These are phyloP conservation scores for Puccinia sorghi DNA, from an alignment of 1,284 basidiomycete species.

Conservation along the genomic window DNA sequence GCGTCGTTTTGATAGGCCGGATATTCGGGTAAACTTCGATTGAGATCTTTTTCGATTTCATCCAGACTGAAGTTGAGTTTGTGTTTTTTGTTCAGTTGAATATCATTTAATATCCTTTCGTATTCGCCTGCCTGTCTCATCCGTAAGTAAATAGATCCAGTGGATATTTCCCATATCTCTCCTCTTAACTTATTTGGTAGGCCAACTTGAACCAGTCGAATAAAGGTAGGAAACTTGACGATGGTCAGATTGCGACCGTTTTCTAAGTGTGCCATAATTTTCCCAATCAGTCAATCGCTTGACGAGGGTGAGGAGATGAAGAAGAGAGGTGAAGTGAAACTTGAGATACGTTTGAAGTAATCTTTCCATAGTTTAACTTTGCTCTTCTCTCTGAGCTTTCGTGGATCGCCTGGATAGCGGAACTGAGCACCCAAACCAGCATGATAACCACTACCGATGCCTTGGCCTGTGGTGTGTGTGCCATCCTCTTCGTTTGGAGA, in stretches of 20 bases:
- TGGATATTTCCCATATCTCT: conserved; percentile 97
- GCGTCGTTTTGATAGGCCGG: conserved; percentile 81
- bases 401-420: conserved; percentile 57
- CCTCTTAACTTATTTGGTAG: conserved; percentile 91
- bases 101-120: conserved; percentile 73
- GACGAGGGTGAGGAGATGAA: background rate
- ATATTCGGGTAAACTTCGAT: conserved; percentile 73
- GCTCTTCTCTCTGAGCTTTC: conserved; percentile 82
- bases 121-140: conserved; percentile 85
- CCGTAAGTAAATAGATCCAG: conserved; percentile 83
- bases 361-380: conserved; percentile 96
- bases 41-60: conserved; percentile 98
- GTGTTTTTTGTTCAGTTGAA: conserved; percentile 64
- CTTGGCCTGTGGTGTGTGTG: conserved; percentile 38
- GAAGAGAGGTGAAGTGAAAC: background rate
- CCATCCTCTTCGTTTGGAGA: conserved; percentile 59
- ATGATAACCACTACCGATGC: conserved; percentile 64
- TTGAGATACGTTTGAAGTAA: conserved; percentile 70
- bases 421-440: conserved; percentile 66
- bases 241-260: conserved; percentile 87
- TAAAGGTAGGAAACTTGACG: conserved; percentile 94
- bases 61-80: conserved; percentile 86
- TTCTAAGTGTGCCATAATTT: conserved; percentile 60
- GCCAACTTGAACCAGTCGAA: conserved; percentile 93
- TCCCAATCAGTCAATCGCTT: conserved; percentile 13